Evolutionary conservation across 2,329 filamentous ascomycete species (phyloP), one percentile per base, ranked within the genome.

Genomic region (Ophiobolus disseminans): DNA sequence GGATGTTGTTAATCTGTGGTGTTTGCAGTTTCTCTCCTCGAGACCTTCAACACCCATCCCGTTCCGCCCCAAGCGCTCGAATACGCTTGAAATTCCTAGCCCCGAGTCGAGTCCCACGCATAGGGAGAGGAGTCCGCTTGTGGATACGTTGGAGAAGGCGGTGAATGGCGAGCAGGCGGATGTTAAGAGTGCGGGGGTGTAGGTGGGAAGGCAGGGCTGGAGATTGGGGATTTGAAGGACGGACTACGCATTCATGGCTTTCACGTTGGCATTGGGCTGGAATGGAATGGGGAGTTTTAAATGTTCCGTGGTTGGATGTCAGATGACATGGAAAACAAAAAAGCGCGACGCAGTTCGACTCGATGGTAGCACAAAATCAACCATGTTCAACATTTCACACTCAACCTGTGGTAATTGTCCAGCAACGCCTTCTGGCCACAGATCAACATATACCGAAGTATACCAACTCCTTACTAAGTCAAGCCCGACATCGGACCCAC

Each of bases 31-130:
- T 73, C 80, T 91, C 26, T 80, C 84, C 20, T 89, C 85, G 58
- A 80, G 86, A 53, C 86, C 88, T 2, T 82, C 82, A 25, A 91
- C 87, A 31, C 88, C 88, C 16, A 80, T 86, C 38, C 78, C 85
- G 7, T 82, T 86, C 75, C 81, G 82, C 50, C 81, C 81, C 7
- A 80, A 78, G 55, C 78, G 82, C 47, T 78, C 81, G 37, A 80
- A 83, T 53, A 79, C 78, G 16, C 55, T 66, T 34, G 65, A 69
- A 3, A 61, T 76, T 16, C 64, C 67, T 16, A 65, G 57, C 36
- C 61, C 65, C 2, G 57, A 61, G 22, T 48, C 54, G 23, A 69
- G 66, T 35, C 68, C 68, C 0, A 50, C 43, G 21, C 35, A 36
- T 5, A 48, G 49, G 14, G 45, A 53, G 32, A 48, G 38, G 25